These are phyloP conservation scores for Gossypium laxum DNA, from an alignment of 441 rosid species.

Conservation along the genomic window DNA sequence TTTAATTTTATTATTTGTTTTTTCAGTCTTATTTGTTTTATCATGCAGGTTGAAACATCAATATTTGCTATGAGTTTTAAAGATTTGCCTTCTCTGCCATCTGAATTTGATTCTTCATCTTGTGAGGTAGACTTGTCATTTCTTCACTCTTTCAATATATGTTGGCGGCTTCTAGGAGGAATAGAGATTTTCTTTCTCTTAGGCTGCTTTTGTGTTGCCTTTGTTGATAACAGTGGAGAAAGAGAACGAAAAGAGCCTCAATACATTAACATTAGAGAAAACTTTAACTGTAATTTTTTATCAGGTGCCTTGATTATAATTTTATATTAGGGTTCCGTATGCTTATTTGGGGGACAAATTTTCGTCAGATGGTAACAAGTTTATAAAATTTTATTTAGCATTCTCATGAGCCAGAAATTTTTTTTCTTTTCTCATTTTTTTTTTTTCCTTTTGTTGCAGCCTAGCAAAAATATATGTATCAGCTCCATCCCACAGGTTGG, in stretches of 20 bases:
- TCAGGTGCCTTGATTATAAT: not conserved
- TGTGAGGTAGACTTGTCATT: conserved; percentile 54
- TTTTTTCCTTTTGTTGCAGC: conserved; percentile 37
- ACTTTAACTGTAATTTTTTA: not conserved
- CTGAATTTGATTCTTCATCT: conserved; percentile 54
- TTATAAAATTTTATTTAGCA: not conserved
- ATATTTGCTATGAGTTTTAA: conserved; percentile 83
- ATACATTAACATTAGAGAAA: not conserved
- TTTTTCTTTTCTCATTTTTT: not conserved
- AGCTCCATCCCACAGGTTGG: conserved; percentile 79
- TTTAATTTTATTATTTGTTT: not conserved
- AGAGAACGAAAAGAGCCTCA: not conserved
- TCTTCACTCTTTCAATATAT: conserved; percentile 12
- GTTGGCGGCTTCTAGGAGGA: not conserved
- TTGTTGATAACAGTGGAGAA: not conserved
- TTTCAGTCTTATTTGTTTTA: conserved; percentile 17
- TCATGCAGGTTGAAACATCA: conserved; percentile 77
- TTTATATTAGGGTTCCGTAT: not conserved
- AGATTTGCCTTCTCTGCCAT: conserved; percentile 43
- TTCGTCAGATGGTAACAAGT: not conserved
- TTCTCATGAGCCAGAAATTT: not conserved
- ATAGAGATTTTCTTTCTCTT: not conserved
- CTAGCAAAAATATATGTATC: conserved; percentile 38
- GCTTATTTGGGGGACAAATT: not conserved
- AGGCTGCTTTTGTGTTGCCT: not conserved